Evolutionary conservation across 306 rosid species (phyloP).

Genomic region (Vicia villosa): DNA sequence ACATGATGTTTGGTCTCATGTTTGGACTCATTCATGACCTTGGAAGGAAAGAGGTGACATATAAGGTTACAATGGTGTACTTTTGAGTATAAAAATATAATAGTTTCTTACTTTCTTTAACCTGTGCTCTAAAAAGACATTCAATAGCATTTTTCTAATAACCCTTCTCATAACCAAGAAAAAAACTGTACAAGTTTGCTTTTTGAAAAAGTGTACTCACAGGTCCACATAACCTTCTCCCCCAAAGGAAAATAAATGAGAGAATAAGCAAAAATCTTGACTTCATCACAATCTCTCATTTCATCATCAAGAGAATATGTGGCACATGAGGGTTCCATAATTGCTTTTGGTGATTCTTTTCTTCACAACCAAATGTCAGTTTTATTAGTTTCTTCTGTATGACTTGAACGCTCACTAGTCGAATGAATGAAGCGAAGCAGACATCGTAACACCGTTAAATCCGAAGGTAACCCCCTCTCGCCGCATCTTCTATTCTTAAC

Average conservation of each 20-base stretch:
- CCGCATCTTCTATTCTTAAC: slow-evolving; percentile 44
- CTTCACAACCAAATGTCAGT: slow-evolving; percentile 1
- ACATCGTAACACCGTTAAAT: slow-evolving; percentile 45
- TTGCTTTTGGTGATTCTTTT: slow-evolving; percentile 30
- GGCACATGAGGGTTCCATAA: slow-evolving; percentile 26
- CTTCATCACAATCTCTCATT: slow-evolving; percentile 35
- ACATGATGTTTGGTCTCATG: too few species aligned
- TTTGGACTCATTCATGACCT: too few species aligned
- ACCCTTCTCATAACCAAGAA: background rate
- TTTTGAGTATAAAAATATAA: too few species aligned
- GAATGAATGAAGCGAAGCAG: background rate
- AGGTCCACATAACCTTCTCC: background rate
- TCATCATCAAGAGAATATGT: slow-evolving; percentile 13
- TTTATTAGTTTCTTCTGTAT: slow-evolving; percentile 13
- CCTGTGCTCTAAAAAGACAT: too few species aligned
- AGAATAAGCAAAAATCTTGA: slow-evolving; percentile 32
- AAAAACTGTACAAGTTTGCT: slow-evolving; percentile 48
- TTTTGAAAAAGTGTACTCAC: slow-evolving; percentile 8
- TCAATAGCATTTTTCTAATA: too few species aligned
- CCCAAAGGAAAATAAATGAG: slow-evolving; percentile 18
- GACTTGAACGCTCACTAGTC: slow-evolving; percentile 12
- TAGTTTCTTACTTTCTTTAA: too few species aligned
- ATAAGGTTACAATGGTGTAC: too few species aligned
- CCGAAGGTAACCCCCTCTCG: slow-evolving; percentile 78
- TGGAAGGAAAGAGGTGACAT: too few species aligned